phyloP scores from a whole-genome alignment of 805 yeast species.

The Starmerella asiatica region DNA sequence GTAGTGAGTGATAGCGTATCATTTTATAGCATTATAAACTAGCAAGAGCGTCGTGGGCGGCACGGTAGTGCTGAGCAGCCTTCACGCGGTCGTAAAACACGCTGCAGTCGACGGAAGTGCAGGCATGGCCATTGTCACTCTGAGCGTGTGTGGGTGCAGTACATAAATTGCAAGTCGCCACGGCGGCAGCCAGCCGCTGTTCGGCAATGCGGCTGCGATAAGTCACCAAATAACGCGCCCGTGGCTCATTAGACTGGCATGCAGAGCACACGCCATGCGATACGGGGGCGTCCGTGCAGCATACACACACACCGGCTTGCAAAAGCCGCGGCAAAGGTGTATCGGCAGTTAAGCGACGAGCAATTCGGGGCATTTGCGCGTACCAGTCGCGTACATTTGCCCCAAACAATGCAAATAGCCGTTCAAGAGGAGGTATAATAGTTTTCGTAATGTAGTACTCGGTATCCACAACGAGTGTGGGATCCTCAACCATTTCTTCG shows the following conservation, averaged over 20 bases:
- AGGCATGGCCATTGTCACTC: constrained; percentile 7
- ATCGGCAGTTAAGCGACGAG: background rate
- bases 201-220: constrained; percentile 8
- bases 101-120: constrained; percentile 19
- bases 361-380: constrained; percentile 44
- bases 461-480: constrained; percentile 46
- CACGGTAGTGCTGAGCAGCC: too few species aligned
- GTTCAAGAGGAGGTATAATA: constrained; percentile 75
- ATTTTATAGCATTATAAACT: too few species aligned
- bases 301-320: constrained; percentile 11
- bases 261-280: constrained; percentile 7
- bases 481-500: constrained; percentile 41
- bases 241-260: constrained; percentile 5
- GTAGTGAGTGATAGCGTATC: too few species aligned
- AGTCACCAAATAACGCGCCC: constrained; percentile 9
- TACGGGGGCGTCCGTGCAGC: constrained; percentile 15
- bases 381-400: constrained; percentile 72
- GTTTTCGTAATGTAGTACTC: constrained; percentile 78
- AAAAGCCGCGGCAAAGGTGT: constrained; percentile 6
- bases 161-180: constrained; percentile 15
- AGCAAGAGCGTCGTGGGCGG: too few species aligned
- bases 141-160: constrained; percentile 6
- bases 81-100: constrained; percentile 15
- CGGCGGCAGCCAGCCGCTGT: constrained; percentile 1
- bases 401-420: constrained; percentile 72